phyloP scores from a whole-genome alignment of 352 stramenopile genomes.

The Globisporangium viniferum region DNA sequence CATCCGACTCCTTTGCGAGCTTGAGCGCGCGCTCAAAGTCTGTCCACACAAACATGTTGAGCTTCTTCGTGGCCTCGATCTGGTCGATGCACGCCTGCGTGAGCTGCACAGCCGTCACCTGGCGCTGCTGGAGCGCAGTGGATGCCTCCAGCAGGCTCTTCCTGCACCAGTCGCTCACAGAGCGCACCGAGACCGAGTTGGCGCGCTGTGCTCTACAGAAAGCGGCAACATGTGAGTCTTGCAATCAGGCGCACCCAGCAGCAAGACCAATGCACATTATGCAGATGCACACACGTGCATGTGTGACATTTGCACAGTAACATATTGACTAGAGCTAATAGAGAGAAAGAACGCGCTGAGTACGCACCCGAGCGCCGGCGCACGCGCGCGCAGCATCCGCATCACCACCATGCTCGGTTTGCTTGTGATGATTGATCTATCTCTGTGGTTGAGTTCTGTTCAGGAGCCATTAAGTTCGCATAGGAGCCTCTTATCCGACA shows the following conservation, averaged over 20 bases:
- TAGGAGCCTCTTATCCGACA: not conserved
- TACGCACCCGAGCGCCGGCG: conserved; percentile 6
- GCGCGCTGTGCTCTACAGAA: conserved; percentile 5
- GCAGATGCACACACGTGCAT: too few relatives aligned
- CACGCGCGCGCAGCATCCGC: conserved; percentile 2
- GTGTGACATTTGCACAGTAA: not conserved
- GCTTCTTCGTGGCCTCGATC: conserved; percentile 52
- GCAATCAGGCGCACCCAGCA: not conserved
- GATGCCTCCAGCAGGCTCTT: conserved; percentile 53
- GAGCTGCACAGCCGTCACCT: conserved; percentile 59
- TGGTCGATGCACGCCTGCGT: conserved; percentile 72
- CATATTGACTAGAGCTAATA: not conserved
- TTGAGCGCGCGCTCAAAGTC: conserved; percentile 67
- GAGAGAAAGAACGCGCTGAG: not conserved
- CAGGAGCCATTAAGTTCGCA: not conserved
- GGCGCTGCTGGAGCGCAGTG: conserved; percentile 37
- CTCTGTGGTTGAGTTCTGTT: not conserved
- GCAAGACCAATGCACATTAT: not conserved
- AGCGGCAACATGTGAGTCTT: not conserved
- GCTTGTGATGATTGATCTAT: not conserved
- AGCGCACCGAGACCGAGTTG: conserved; percentile 6
- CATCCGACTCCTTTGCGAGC: conserved; percentile 78
- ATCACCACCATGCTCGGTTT: not conserved
- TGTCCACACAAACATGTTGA: conserved; percentile 84
- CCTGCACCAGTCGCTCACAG: conserved; percentile 60